Evolutionary conservation across 768 basidiomycete species (phyloP).

Genomic region (Tylopilus subfusipes): DNA sequence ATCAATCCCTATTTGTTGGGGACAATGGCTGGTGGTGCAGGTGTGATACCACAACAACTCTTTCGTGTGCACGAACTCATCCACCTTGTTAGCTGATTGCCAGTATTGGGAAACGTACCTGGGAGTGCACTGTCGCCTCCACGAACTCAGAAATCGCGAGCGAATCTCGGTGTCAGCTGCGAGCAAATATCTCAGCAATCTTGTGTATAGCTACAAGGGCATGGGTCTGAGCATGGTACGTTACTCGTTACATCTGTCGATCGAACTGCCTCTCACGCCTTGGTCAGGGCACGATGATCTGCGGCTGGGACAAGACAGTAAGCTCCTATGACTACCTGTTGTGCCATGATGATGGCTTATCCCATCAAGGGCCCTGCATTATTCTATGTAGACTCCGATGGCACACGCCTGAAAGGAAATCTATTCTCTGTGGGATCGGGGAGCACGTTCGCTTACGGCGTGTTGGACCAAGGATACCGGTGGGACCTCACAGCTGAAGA

Average conservation of each 20-base stretch:
- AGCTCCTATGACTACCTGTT: conserved; percentile 25
- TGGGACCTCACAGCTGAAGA: conserved; percentile 94
- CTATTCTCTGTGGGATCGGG: conserved; percentile 99
- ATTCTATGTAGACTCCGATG: conserved; percentile 98
- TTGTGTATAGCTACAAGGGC: conserved; percentile 97
- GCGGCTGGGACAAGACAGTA: conserved; percentile 99
- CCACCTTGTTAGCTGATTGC: conserved; percentile 66
- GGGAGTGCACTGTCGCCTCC: conserved; percentile 94
- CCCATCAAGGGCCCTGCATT: conserved; percentile 74
- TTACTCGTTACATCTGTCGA: conserved; percentile 7
- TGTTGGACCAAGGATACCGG: conserved; percentile 90
- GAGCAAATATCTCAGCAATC: conserved; percentile 94
- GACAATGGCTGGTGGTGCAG: conserved; percentile 99
- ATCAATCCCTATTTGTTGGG: conserved; percentile 99
- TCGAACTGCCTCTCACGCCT: not conserved
- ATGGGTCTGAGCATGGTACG: conserved; percentile 99
- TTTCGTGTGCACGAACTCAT: conserved; percentile 4
- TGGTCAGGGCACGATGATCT: conserved; percentile 94
- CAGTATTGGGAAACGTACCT: conserved; percentile 99
- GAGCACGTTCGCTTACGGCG: conserved; percentile 98
- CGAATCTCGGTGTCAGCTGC: conserved; percentile 99
- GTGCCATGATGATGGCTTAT: conserved; percentile 9
- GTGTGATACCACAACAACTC: conserved; percentile 40
- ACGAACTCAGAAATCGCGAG: conserved; percentile 94
- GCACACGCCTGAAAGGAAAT: conserved; percentile 91